Base-by-base conservation (phyloP, 495 filamentous ascomycete genomes). In the Annulohypoxylon maeteangense region DNA sequence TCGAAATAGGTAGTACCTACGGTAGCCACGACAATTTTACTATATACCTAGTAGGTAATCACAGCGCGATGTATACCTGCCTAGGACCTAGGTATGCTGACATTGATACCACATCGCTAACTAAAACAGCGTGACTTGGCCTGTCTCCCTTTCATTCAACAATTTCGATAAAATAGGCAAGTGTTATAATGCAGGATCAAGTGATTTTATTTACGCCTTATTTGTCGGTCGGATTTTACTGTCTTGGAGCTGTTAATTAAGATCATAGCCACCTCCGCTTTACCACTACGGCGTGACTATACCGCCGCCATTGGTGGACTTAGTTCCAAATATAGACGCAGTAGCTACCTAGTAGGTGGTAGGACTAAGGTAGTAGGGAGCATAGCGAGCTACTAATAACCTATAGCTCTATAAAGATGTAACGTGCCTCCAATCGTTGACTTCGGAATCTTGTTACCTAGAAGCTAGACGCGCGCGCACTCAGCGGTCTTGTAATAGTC, bases 131-230 rank as follows among this genome's bases (percentile, higher is more conserved):
- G 51, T 45, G n/a, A 69, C 59, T 53, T 44, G 23, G 56, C 31
- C 53, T 14, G 8, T 16, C 23, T 38, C 23, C 45, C 20, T 62
- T 47, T 38, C 32, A 58, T 69, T 63, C 23, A 36, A 63, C 0
- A 25, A 32, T n/a, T 18, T 44, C 27, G 25, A 59, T 63, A 0
- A 51, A 69, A 64, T 59, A 63, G 67, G 67, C 53, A 69, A 44
- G 67, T 69, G 60, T 25, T 32, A 69, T 69, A 23, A 59, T 51
- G 51, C 25, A 50, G 36, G 31, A 64, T 69, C 59, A 53, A 64
- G 44, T 53, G 22, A 53, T 48, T 32, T 48, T 45, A 36, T 48
- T 65, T 56, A 47, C n/a, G 62, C 7, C 60, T 44, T 42, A 16
- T 29, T 63, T 31, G 14, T 63, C 60, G 47, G 45, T 48, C 22